Base-by-base conservation (phyloP, 768 basidiomycete genomes). In the Phaeotremella skinneri region DNA sequence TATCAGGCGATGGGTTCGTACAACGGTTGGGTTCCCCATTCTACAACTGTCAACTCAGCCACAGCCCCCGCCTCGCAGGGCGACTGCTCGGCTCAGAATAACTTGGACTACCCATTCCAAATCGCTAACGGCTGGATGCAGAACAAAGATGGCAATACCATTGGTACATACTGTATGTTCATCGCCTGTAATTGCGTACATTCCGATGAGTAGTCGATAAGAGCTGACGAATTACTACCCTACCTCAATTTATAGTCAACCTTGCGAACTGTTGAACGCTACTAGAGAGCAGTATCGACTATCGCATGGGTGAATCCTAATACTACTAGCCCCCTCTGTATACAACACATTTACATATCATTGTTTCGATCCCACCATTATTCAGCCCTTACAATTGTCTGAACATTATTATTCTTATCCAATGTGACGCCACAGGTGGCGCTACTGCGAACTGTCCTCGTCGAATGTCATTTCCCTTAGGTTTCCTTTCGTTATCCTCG, bases 81-180 rank as follows among this genome's bases (percentile, higher is more conserved):
- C 0, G 31, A 68, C 49, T 88, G 87, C 79, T 88, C 86, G 76
- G 78, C 73, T 75, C 89, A 90, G 80, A 86, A 89, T 73, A 91
- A 91, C 79, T 80, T 89, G 49, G 90, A 91, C 78, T 92, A 92
- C 60, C 52, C 70, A 4, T 52, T 50, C 53, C 72, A 73, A 49
- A 62, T 63, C 50, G 52, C 56, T 50, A 73, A 73, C 57, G 70
- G 68, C 14, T 75, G 74, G 74, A 68, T 72, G 61, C 70, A 70
- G 51, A 64, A 59, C 37, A 72, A 70, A 60, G 61, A 66, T 49
- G 71, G 68, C 4, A 57, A 68, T 56, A 55, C 49, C 16, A 49
- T 72, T 17, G 73, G 73, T 6, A 21, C 58, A 30, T 72, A 68
- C 53, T 64, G 72, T 73, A 39, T 62, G 72, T 67, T 5, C 7